phyloP scores from a whole-genome alignment of 1,284 basidiomycete genomes.

The Exobasidium cylindrosporum region DNA sequence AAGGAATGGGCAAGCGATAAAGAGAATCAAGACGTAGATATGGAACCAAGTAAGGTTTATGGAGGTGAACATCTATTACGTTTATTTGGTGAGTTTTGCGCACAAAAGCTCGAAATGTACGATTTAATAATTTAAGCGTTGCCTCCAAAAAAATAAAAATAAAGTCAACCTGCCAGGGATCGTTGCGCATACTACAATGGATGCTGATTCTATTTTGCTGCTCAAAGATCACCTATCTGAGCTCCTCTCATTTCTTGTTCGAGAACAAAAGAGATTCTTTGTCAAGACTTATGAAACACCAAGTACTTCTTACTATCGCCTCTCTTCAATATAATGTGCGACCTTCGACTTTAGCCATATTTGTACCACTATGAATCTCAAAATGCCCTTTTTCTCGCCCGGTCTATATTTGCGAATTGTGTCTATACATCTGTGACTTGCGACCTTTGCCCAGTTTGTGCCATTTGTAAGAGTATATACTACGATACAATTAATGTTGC shows the following conservation, averaged over 20 bases:
- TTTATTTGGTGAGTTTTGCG: constrained; percentile 71
- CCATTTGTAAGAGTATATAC: too few species aligned
- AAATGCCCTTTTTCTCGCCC: too few species aligned
- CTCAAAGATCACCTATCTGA: constrained; percentile 87
- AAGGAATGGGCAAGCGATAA: constrained; percentile 64
- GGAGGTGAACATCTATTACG: constrained; percentile 90
- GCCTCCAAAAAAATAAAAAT: too few species aligned
- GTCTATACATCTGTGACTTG: too few species aligned
- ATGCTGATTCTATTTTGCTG: constrained; percentile 76
- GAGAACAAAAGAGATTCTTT: constrained; percentile 68
- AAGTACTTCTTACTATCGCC: constrained; percentile 70
- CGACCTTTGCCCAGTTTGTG: too few species aligned
- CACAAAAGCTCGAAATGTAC: not conserved
- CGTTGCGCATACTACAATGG: constrained; percentile 86
- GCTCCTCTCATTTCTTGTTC: constrained; percentile 72
- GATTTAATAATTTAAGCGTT: constrained; percentile 1
- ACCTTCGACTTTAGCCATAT: too few species aligned
- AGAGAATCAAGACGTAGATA: constrained; percentile 41
- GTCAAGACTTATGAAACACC: constrained; percentile 70
- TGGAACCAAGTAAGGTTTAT: constrained; percentile 85
- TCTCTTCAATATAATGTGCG: constrained; percentile 55
- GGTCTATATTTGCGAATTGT: too few species aligned
- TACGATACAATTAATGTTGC: too few species aligned
- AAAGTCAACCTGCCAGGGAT: constrained; percentile 66
- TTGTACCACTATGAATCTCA: too few species aligned